Percentiles rank a stretch among this genome's conserved stretches.
Evolutionary conservation across 2,329 filamentous ascomycete genomes (phyloP).

Genomic region (Metarhizium album): DNA sequence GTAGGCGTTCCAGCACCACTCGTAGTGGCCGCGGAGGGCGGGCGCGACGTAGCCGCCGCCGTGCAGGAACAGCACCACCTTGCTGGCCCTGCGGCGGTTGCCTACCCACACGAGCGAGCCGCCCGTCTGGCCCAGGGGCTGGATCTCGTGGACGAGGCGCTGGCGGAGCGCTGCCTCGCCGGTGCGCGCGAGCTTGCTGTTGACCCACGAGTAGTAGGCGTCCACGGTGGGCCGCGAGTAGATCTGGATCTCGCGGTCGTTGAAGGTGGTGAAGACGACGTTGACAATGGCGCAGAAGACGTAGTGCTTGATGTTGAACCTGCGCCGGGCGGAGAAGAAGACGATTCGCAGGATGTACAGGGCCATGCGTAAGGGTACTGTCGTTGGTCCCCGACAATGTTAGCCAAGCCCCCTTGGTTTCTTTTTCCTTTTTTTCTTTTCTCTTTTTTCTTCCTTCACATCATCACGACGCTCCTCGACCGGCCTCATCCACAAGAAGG

Average conservation of each 20-base stretch:
- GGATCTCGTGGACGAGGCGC: constrained; percentile 10
- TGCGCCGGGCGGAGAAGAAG: constrained; percentile 9
- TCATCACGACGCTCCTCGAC: too few species aligned
- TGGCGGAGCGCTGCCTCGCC: constrained; percentile 7
- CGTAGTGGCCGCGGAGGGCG: constrained; percentile 13
- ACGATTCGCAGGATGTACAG: constrained; percentile 1
- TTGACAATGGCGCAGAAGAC: constrained; percentile 10
- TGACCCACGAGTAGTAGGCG: constrained; percentile 15
- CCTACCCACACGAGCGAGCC: constrained; percentile 19
- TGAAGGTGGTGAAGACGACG: constrained; percentile 11
- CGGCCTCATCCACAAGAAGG: too few species aligned
- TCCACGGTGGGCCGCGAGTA: constrained; percentile 10
- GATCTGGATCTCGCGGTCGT: constrained; percentile 13
- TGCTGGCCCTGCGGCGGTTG: constrained; percentile 14
- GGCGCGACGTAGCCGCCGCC: constrained; percentile 18
- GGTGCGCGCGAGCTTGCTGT: constrained; percentile 8
- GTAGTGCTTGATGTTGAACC: constrained; percentile 6
- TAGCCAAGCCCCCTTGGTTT: too few species aligned
- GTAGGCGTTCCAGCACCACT: constrained; percentile 18
- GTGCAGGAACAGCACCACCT: constrained; percentile 19
- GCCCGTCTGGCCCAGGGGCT: constrained; percentile 9
- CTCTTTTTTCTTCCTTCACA: too few species aligned
- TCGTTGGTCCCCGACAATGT: not conserved
- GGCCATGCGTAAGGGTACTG: constrained; percentile 4
- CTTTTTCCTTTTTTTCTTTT: too few species aligned